Evolutionary conservation across 2,329 filamentous ascomycete species (phyloP).

Genomic region (Sarocladiaceae sp.): DNA sequence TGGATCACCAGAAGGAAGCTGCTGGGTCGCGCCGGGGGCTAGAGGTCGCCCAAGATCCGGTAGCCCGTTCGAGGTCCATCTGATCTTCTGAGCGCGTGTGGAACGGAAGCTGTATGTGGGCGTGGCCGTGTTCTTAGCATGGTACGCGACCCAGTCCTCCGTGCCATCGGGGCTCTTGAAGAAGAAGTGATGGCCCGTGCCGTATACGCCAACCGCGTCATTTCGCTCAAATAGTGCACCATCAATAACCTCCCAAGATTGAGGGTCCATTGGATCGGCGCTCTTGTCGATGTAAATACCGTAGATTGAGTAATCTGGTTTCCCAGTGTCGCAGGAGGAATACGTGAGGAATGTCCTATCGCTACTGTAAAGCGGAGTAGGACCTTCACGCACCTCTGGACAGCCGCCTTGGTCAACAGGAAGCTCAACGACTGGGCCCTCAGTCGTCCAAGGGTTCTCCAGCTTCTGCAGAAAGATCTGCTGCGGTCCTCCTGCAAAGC

Average conservation of each 20-base stretch:
- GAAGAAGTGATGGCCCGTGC: conserved; percentile 7
- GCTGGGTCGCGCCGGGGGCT: neutral
- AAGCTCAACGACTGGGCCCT: neutral
- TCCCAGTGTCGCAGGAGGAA: conserved; percentile 5
- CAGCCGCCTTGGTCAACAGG: conserved; percentile 2
- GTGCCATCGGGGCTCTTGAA: conserved; percentile 4
- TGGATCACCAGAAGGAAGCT: neutral
- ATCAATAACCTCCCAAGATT: neutral
- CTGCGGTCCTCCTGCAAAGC: neutral
- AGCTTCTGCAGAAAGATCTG: conserved; percentile 1
- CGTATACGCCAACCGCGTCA: neutral
- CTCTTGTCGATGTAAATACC: neutral
- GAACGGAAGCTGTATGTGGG: conserved; percentile 5
- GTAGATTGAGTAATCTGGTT: conserved; percentile 3
- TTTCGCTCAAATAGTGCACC: conserved; percentile 3
- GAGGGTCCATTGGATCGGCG: neutral
- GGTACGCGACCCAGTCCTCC: conserved; percentile 7
- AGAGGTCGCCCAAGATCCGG: neutral
- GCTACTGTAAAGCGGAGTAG: conserved; percentile 6
- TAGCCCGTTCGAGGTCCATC: neutral
- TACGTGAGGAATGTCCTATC: conserved; percentile 3
- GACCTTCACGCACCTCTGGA: neutral
- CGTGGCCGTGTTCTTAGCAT: neutral
- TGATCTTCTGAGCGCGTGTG: conserved; percentile 6
- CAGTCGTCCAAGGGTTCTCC: conserved; percentile 4